These are phyloP conservation scores for Helicostylum pulchrum DNA, from an alignment of 192 early-diverging fungal species.

Conservation along the genomic window DNA sequence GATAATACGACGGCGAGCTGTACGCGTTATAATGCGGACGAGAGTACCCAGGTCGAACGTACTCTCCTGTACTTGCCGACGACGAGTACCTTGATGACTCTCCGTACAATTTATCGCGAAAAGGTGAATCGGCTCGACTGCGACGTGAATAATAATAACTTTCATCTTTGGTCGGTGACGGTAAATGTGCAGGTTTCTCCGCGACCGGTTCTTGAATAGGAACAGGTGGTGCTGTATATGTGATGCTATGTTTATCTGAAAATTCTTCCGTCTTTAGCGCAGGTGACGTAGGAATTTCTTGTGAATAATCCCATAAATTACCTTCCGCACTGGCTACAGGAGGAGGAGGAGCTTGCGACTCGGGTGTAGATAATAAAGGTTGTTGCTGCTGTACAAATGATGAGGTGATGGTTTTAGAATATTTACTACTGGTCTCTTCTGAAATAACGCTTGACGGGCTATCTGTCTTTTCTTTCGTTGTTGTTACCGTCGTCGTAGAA, in stretches of 20 bases:
- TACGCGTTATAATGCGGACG: not conserved
- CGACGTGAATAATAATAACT: slow-evolving; percentile 1
- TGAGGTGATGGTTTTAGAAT: not conserved
- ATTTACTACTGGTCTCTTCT: not conserved
- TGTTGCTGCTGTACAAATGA: not conserved
- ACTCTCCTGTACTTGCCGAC: not conserved
- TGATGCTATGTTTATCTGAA: not conserved
- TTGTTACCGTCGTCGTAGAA: no score
- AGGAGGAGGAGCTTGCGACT: not conserved
- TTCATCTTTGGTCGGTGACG: not conserved
- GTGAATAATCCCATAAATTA: not conserved
- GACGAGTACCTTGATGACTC: not conserved
- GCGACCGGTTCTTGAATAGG: not conserved
- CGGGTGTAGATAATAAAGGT: not conserved
- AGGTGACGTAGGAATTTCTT: not conserved
- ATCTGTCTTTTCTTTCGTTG: not conserved
- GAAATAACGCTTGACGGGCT: not conserved
- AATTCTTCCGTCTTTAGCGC: not conserved
- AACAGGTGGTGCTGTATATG: not conserved
- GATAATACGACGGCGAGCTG: not conserved
- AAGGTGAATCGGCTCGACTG: not conserved
- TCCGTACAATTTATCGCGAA: not conserved
- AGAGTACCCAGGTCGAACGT: not conserved
- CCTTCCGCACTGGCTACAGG: not conserved
- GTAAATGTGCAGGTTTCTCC: not conserved